These are phyloP conservation scores for Fusarium vanettenii DNA, from an alignment of 2,329 filamentous ascomycete genomes.

Conservation along the genomic window DNA sequence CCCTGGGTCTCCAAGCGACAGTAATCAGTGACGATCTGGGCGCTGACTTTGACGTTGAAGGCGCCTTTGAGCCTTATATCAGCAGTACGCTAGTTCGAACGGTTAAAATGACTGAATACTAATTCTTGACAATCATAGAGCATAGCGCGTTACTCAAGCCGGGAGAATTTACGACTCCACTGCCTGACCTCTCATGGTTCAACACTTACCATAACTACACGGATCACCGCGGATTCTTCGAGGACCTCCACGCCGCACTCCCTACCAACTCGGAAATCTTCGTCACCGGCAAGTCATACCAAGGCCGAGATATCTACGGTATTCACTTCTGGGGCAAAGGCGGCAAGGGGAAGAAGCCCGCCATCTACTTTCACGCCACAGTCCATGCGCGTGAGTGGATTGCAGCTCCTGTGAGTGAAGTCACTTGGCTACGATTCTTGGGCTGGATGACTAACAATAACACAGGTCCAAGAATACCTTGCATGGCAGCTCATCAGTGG, in stretches of 20 bases:
- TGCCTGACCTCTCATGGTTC: slow-evolving; percentile 55
- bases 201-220: slow-evolving; percentile 63
- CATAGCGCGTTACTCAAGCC: neutral
- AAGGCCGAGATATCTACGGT: slow-evolving; percentile 69
- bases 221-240: slow-evolving; percentile 61
- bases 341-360: slow-evolving; percentile 59
- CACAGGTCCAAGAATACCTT: slow-evolving; percentile 61
- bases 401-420: slow-evolving; percentile 49
- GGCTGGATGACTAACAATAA: neutral
- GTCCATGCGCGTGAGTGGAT: slow-evolving; percentile 72
- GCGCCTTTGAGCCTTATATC: slow-evolving; percentile 26
- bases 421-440: no score
- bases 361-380: slow-evolving; percentile 66
- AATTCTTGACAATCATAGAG: neutral
- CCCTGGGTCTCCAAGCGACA: slow-evolving; percentile 33
- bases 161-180: neutral
- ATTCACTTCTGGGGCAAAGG: slow-evolving; percentile 64
- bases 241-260: slow-evolving; percentile 55
- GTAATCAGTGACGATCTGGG: slow-evolving; percentile 40
- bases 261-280: slow-evolving; percentile 60
- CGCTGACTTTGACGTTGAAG: slow-evolving; percentile 35
- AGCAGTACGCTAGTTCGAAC: neutral
- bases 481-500: slow-evolving; percentile 60
- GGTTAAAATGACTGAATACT: neutral
- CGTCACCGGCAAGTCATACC: slow-evolving; percentile 57